phyloP scores from a whole-genome alignment of 345 rosid genomes.

The Orychophragmus violaceus region DNA sequence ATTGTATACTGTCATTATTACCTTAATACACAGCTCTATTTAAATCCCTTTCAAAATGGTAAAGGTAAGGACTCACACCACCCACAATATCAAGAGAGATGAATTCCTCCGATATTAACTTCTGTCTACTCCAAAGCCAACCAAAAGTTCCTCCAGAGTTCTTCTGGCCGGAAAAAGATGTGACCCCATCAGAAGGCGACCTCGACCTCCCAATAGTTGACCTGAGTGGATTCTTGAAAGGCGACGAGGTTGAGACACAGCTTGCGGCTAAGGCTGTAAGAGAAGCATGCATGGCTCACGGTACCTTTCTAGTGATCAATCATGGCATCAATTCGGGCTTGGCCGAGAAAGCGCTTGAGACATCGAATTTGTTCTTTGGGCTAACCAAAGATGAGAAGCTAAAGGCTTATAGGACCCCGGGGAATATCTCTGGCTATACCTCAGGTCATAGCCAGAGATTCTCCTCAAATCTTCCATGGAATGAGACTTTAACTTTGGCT shows the following conservation, averaged over 20 bases:
- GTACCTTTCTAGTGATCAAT: slow-evolving; percentile 61
- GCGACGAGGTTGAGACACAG: slow-evolving; percentile 30
- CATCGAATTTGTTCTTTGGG: slow-evolving; percentile 34
- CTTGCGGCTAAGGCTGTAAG: slow-evolving; percentile 29
- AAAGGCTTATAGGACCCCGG: slow-evolving; percentile 23
- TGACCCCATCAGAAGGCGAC: slow-evolving; percentile 28
- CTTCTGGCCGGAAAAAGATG: slow-evolving; percentile 40
- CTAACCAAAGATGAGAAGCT: slow-evolving; percentile 29
- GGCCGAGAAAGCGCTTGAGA: slow-evolving; percentile 28
- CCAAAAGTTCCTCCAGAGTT: slow-evolving; percentile 32
- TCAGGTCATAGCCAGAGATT: slow-evolving; percentile 43
- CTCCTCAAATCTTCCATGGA: slow-evolving; percentile 58
- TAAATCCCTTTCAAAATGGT: neutral
- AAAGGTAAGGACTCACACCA: neutral
- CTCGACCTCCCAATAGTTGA: slow-evolving; percentile 44
- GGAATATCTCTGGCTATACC: slow-evolving; percentile 39
- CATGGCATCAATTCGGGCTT: slow-evolving; percentile 45
- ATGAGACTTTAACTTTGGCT: slow-evolving; percentile 49
- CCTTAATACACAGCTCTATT: neutral
- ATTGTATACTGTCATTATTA: neutral
- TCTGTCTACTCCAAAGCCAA: slow-evolving; percentile 26
- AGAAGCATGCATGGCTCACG: slow-evolving; percentile 51
- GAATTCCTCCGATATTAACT: slow-evolving; percentile 10
- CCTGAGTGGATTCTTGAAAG: slow-evolving; percentile 39
- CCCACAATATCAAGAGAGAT: neutral